A percentile compares a stretch with the other conserved stretches of the same genome.
Evolutionary conservation across 352 stramenopile genomes (phyloP).

Genomic region (Paralagenidium karlingii): DNA sequence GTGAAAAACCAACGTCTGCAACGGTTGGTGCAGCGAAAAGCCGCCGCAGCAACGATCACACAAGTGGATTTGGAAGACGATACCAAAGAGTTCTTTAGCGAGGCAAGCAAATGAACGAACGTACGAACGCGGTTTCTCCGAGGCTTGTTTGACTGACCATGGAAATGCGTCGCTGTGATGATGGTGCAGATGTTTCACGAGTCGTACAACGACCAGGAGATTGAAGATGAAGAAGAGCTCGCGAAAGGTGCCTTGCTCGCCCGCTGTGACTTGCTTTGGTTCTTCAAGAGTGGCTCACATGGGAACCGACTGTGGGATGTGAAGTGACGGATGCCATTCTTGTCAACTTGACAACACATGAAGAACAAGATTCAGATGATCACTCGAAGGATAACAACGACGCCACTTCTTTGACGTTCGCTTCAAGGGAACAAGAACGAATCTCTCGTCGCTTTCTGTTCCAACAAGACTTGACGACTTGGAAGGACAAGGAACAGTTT

Average conservation of each 20-base stretch:
- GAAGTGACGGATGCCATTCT: conserved; percentile 1
- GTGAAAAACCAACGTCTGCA: conserved; percentile 14
- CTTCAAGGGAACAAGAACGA: too few species aligned
- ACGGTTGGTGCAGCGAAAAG: conserved; percentile 13
- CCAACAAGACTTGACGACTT: conserved; percentile 11
- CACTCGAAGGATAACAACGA: conserved; percentile 3
- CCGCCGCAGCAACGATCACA: too few species aligned
- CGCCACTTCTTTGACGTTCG: too few species aligned
- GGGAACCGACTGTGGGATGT: conserved; percentile 5
- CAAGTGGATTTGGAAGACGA: too few species aligned
- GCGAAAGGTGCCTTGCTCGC: neutral
- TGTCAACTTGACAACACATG: neutral
- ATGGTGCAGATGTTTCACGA: conserved; percentile 3
- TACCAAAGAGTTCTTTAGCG: too few species aligned
- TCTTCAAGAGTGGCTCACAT: too few species aligned
- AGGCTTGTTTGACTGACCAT: too few species aligned
- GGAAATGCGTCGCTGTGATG: too few species aligned
- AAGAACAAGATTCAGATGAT: neutral
- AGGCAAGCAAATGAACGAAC: too few species aligned
- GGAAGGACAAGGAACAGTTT: conserved; percentile 8
- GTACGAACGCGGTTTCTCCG: too few species aligned
- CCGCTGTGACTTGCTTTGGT: too few species aligned
- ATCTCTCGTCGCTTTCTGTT: too few species aligned
- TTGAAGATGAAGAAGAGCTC: conserved; percentile 9
- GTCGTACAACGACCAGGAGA: conserved; percentile 1